A percentile compares a stretch with the other conserved stretches of the same genome.
phyloP scores from a whole-genome alignment of 2,329 filamentous ascomycete genomes.

The Cladophialophora chaetospira region DNA sequence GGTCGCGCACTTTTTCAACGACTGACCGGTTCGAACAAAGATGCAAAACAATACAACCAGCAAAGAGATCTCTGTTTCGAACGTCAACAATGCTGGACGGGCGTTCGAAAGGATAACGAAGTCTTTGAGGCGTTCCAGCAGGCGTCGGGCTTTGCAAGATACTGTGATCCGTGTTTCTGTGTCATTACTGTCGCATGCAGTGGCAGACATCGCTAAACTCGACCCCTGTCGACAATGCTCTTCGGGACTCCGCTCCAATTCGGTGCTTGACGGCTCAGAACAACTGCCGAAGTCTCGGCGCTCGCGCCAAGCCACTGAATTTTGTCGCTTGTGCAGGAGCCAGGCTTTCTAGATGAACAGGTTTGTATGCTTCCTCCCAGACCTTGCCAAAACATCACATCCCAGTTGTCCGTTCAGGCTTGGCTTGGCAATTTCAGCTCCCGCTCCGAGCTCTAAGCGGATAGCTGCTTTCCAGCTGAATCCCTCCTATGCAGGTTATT shows the following conservation, averaged over 20 bases:
- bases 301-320: background rate
- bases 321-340: no score
- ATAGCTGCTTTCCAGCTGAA: background rate
- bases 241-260: background rate
- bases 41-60: background rate
- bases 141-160: no score
- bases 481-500: background rate
- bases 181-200: no score
- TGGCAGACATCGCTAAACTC: no score
- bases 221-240: background rate
- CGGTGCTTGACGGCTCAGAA: background rate
- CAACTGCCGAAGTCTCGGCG: slow-evolving; percentile 14
- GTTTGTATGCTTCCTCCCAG: background rate
- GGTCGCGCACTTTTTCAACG: slow-evolving; percentile 2
- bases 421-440: background rate
- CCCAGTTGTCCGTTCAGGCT: background rate
- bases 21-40: background rate
- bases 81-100: background rate
- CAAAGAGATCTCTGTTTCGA: no score
- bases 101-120: no score
- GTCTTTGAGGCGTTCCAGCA: no score
- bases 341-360: background rate
- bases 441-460: slow-evolving; percentile 13
- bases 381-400: background rate
- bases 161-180: no score